Percentiles rank a stretch among this genome's conserved stretches.
These are phyloP conservation scores for Toxicodendron radicans DNA, from an alignment of 345 rosid genomes.

Conservation along the genomic window DNA sequence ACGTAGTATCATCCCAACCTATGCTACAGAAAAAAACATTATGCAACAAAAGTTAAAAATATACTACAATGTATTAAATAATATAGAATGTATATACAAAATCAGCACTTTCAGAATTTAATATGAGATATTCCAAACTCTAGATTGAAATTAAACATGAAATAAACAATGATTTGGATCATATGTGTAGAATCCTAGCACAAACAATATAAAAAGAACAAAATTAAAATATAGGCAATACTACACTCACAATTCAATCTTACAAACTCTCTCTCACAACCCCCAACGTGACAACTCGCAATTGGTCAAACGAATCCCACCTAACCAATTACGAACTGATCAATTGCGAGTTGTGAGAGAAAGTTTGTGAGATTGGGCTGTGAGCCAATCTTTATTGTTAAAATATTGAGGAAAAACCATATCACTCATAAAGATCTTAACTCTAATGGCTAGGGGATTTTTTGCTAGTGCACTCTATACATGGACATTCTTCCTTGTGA, in stretches of 20 bases:
- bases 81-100: background rate
- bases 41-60: slow-evolving; percentile 22
- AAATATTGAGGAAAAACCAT: background rate
- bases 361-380: too few relatives aligned
- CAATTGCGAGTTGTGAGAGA: too few relatives aligned
- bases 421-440: background rate
- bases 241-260: too few relatives aligned
- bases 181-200: background rate
- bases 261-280: too few relatives aligned
- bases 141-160: background rate
- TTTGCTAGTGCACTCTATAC: slow-evolving; percentile 7
- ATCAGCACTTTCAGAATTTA: background rate
- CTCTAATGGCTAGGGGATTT: background rate
- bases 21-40: slow-evolving; percentile 50
- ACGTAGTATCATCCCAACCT: slow-evolving; percentile 96
- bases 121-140: background rate
- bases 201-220: background rate
- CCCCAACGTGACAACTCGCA: too few relatives aligned
- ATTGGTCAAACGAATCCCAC: too few relatives aligned
- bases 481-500: slow-evolving; percentile 9
- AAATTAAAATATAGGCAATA: too few relatives aligned
- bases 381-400: too few relatives aligned
- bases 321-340: too few relatives aligned
- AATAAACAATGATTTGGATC: background rate
- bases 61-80: slow-evolving; percentile 12